Percentiles rank a stretch among this genome's conserved stretches.
Conservation (phyloP, 495 filamentous ascomycete species). For the Thermochaetoides thermophila region DNA sequence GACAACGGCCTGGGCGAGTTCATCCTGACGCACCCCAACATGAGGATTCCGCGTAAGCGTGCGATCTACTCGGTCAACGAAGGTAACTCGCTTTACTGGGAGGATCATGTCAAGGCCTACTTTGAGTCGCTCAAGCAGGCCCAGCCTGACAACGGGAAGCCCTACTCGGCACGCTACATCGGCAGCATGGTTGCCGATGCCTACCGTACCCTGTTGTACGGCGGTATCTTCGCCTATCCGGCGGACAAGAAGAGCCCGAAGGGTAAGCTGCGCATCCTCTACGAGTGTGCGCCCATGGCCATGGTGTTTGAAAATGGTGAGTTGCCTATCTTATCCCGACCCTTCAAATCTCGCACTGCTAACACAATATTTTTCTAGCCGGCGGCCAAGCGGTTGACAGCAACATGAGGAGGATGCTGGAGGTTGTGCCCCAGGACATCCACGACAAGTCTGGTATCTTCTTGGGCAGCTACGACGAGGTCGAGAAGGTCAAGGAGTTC, state of each 20-base stretch:
- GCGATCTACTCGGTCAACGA: constrained; percentile 98
- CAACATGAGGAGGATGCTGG: constrained; percentile 76
- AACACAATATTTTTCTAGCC: constrained; percentile 31
- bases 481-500: constrained; percentile 81
- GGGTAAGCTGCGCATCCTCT: constrained; percentile 92
- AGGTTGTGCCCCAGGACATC: constrained; percentile 81
- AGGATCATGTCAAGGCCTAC: constrained; percentile 74
- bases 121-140: constrained; percentile 72
- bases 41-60: constrained; percentile 65
- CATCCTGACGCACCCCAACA: constrained; percentile 92
- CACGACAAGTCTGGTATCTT: constrained; percentile 94
- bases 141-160: constrained; percentile 58
- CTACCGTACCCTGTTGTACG: constrained; percentile 88
- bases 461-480: constrained; percentile 85
- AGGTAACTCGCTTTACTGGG: constrained; percentile 94
- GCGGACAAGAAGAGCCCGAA: constrained; percentile 96
- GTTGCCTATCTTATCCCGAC: no score
- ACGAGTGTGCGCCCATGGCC: constrained; percentile 98
- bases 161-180: constrained; percentile 90
- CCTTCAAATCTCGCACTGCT: constrained; percentile 3
- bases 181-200: constrained; percentile 97
- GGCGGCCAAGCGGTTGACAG: constrained; percentile 85
- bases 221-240: constrained; percentile 94
- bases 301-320: constrained; percentile 97
- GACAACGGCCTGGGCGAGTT: constrained; percentile 95